Percentiles rank a stretch among this genome's conserved stretches.
These are phyloP conservation scores for Acanthamoeba healyi DNA, from an alignment of 208 protist species.

Conservation along the genomic window DNA sequence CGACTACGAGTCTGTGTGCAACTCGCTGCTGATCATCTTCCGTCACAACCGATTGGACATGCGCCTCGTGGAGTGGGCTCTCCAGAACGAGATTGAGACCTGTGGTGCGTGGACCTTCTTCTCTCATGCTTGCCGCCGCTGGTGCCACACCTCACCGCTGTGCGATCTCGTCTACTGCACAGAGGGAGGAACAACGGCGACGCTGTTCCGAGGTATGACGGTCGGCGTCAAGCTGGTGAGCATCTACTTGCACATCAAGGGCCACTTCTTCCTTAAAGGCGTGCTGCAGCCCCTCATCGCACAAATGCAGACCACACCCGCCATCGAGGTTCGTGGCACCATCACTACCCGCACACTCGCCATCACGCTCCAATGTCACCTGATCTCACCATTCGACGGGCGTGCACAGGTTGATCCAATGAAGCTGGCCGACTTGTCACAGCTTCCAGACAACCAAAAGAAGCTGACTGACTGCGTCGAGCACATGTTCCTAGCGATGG, in stretches of 20 bases:
- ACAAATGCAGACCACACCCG: slow-evolving; percentile 39
- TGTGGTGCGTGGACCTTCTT: not conserved
- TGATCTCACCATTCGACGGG: not conserved
- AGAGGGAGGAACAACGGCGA: slow-evolving; percentile 24
- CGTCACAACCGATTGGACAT: slow-evolving; percentile 34
- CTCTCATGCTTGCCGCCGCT: not conserved
- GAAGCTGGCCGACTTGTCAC: not conserved
- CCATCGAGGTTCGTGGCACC: not conserved
- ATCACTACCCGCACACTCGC: no score
- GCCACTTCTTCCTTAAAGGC: slow-evolving; percentile 65
- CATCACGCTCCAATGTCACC: not conserved
- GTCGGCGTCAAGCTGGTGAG: slow-evolving; percentile 47
- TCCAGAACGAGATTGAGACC: slow-evolving; percentile 14
- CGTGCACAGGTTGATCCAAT: slow-evolving; percentile 47
- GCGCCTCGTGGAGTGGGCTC: slow-evolving; percentile 40
- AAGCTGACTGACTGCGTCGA: slow-evolving; percentile 3
- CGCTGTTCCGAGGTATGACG: slow-evolving; percentile 45
- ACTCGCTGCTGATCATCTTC: slow-evolving; percentile 55
- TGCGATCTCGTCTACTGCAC: not conserved
- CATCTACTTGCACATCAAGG: slow-evolving; percentile 61
- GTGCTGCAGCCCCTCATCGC: slow-evolving; percentile 59
- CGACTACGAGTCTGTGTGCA: slow-evolving; percentile 64
- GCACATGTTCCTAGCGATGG: slow-evolving; percentile 59
- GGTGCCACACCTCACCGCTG: not conserved
- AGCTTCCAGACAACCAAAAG: not conserved